Evolutionary conservation across 2,329 filamentous ascomycete species (phyloP), one percentile per base, ranked within the genome.

Genomic region (Aspergillus aculeatinus): DNA sequence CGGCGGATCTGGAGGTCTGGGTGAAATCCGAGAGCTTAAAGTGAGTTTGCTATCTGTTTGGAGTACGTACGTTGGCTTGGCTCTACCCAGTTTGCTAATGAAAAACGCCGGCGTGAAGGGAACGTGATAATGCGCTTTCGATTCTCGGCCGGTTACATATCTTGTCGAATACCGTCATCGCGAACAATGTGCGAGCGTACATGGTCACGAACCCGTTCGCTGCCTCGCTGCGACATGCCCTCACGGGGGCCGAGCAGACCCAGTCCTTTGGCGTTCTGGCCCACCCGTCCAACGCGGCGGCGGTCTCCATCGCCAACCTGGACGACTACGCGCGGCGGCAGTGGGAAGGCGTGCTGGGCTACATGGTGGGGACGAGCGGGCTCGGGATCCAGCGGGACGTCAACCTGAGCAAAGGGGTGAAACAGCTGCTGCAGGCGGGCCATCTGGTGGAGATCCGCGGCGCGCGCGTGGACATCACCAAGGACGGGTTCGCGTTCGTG

Each of bases 341-440:
- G 72, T 99, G 95, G 93, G 96, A 99, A 76, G 90, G 92, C 27
- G 96, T 99, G 29, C 77, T 99, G 51, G 95, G 97, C 75, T 99
- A 92, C 72, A 93, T 99, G 74, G 95, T 99, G 21, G 83, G 85
- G 71, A 82, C 68, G 64, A 75, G 74, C 66, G 78, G 79, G 49
- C 75, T 81, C 52, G 77, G 79, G 16, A 76, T 80, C 48, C 82
- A 81, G 33, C 77, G 78, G 21, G 77, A 80, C 47, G 74, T 76
- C 52, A 75, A 77, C 0, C 86, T 90, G 31, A 91, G 90, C 73
- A 84, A 85, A 68, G 89, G 89, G 16, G 96, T 98, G 31, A 96
- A 94, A 76, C 86, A 90, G 64, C 83, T 99, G 48, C 83, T 99
- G 51, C 83, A 92, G 66, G 85, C 87, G 1, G 95, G 95, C 3